These are phyloP conservation scores for Trypethelium eluteriae DNA, from an alignment of 495 filamentous ascomycete species.

Conservation along the genomic window DNA sequence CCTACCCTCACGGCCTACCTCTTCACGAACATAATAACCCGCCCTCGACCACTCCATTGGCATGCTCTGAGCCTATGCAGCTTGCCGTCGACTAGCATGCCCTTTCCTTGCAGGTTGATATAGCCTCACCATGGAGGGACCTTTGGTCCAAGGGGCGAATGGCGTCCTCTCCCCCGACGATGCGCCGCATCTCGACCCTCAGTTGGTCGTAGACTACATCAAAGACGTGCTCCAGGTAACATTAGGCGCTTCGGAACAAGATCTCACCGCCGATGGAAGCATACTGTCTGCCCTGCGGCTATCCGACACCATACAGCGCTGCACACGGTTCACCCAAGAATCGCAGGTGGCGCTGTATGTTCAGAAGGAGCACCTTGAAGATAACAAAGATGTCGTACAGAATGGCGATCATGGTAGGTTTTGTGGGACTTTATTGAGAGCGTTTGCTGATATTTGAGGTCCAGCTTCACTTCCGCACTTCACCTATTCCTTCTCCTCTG, in stretches of 20 bases:
- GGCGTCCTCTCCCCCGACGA: constrained; percentile 28
- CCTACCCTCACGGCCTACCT: background rate
- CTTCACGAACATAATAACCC: background rate
- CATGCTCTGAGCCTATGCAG: background rate
- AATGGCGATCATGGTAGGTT: constrained; percentile 41
- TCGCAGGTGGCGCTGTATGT: constrained; percentile 81
- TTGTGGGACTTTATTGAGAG: background rate
- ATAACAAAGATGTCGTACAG: constrained; percentile 16
- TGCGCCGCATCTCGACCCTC: constrained; percentile 46
- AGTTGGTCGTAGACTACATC: constrained; percentile 68
- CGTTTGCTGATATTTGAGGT: background rate
- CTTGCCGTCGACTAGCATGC: constrained; percentile 3
- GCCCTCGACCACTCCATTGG: background rate
- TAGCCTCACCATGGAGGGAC: constrained; percentile 34
- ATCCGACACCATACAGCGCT: constrained; percentile 74
- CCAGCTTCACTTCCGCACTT: constrained; percentile 35
- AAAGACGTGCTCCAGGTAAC: constrained; percentile 69
- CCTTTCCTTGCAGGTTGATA: background rate
- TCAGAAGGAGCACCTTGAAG: constrained; percentile 60
- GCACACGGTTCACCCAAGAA: constrained; percentile 82
- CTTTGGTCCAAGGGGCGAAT: constrained; percentile 32
- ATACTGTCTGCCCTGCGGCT: constrained; percentile 64
- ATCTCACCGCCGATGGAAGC: constrained; percentile 73
- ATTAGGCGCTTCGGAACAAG: constrained; percentile 70
- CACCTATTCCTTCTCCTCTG: constrained; percentile 69